Evolutionary conservation across 495 filamentous ascomycete genomes (phyloP), one percentile per base, ranked within the genome.

Genomic region (Penicillium riverlandense): DNA sequence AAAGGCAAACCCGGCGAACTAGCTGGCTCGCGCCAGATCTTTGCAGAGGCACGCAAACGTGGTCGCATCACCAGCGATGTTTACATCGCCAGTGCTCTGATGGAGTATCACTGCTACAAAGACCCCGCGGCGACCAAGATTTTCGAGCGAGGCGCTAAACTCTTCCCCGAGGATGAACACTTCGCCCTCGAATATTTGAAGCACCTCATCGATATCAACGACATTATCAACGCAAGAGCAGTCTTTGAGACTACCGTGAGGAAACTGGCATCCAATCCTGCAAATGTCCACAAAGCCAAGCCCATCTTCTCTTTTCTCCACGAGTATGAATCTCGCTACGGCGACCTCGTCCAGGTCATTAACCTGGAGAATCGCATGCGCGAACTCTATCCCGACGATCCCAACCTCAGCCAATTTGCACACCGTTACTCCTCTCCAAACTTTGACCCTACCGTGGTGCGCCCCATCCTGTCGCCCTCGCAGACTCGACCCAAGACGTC

Each of bases 101-200:
- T 97, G 53, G 92, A 98, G 54, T 90, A 92, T 62, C 83, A 90
- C 54, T 92, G 92, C 51, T 98, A 98, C 62, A 90, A 95, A 54
- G 92, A 97, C 46, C 78, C 81, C 3, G 85, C 90, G 0, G 91
- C 88, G 6, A 85, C 84, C 29, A 95, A 88, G 64, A 96, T 98
- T 43, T 97, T 96, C 58, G 94, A 98, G 49, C 80, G 90, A 28
- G 92, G 94, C 32, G 80, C 90, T 37, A 91, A 86, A 53, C 72
- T 98, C 2, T 97, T 96, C 58, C 89, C 90, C 0, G 84, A 92
- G 13, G 90, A 96, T 53, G 91, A 94, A 57, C 71, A 79, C 40
- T 97, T 96, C 65, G 84, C 90, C 7, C 72, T 97, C 32, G 90
- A 95, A 59, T 96, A 97, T 55, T 68, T 97, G 56, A 96, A 96